Evolutionary conservation across 305 asterid genomes (phyloP), one percentile per base, ranked within the genome.

Genomic region (Fraxinus sp.): DNA sequence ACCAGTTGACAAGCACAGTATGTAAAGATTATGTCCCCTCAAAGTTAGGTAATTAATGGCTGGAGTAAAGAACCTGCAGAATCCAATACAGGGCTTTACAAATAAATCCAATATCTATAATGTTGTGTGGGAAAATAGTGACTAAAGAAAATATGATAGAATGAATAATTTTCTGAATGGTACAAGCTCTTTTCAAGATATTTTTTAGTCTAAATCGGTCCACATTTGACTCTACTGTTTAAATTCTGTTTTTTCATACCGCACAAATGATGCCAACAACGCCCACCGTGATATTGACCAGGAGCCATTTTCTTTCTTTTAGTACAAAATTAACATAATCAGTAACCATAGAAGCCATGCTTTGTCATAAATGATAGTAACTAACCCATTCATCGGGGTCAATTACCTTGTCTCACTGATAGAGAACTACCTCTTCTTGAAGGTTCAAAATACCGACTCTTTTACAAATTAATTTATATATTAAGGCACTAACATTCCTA

Each of bases 1-100:
- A 94, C 99, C 99, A 70, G 92, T 94, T 84, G 98, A 96, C 81
- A 96, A 55, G 90, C 99, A 96, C 22, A 94, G 86, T 79, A 96
- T 86, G 82, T 85, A 90, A 86, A 96, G 74, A 84, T 91, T 91
- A 88, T 91, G 93, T 70, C 91, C 91, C 88, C 87, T 82, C 16
- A 92, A 87, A 79, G 85, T 83, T 83, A 94, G 82, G 89, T 92
- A 88, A 86, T 89, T 92, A 79, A 94, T 90, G 41, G 92, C 91
- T 7, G 98, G 98, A 84, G 97, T 85, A 83, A 96, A 93, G 87
- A 96, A 96, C 98, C 99, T 96, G 92, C 89, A 89, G 77, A 80
- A 11, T 66, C 80, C 20, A 80, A 28, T 82, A 41, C 24, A 52
- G 9, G 16, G 10, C 11, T 11, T 18, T 71, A 9, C 24, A 41